Evolutionary conservation across 768 basidiomycete species (phyloP).

Genomic region (Royoungia palumana): DNA sequence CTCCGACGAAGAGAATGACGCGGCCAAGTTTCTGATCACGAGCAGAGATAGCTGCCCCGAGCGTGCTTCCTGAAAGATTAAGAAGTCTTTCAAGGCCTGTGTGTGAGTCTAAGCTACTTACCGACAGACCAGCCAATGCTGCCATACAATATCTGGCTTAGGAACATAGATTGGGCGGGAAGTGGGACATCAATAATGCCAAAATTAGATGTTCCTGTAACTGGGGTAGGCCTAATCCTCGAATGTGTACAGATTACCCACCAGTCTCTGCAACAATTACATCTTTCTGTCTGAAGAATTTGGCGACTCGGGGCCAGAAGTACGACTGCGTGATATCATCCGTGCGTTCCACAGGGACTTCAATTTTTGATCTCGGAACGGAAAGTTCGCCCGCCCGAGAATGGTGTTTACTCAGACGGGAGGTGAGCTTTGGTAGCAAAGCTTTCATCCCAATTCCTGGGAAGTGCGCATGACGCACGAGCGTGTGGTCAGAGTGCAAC

Average conservation of each 20-base stretch:
- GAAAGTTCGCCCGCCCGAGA: slow-evolving; percentile 38
- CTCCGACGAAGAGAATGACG: slow-evolving; percentile 82
- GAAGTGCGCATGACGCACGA: slow-evolving; percentile 62
- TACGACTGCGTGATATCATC: slow-evolving; percentile 69
- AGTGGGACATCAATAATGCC: slow-evolving; percentile 80
- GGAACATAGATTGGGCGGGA: slow-evolving; percentile 61
- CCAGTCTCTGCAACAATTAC: slow-evolving; percentile 89
- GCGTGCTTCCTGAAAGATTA: slow-evolving; percentile 45
- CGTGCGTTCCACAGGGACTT: slow-evolving; percentile 48
- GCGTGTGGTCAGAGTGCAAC: slow-evolving; percentile 74
- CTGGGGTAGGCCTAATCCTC: neutral
- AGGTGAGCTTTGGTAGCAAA: slow-evolving; percentile 68
- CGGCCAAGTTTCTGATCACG: slow-evolving; percentile 58
- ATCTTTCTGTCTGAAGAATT: slow-evolving; percentile 70
- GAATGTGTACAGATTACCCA: slow-evolving; percentile 10
- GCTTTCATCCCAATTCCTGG: slow-evolving; percentile 71
- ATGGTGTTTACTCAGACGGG: slow-evolving; percentile 45
- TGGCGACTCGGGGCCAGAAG: slow-evolving; percentile 78
- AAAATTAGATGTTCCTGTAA: slow-evolving; percentile 70
- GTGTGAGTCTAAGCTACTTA: slow-evolving; percentile 22
- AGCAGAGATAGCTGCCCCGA: slow-evolving; percentile 82
- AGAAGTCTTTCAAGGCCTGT: neutral
- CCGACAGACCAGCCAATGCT: slow-evolving; percentile 90
- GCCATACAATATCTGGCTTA: slow-evolving; percentile 86
- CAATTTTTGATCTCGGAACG: slow-evolving; percentile 42